A percentile compares a stretch with the other conserved stretches of the same genome.
Conservation (phyloP, 1,284 basidiomycete genomes). For the Chalciporus sp. region DNA sequence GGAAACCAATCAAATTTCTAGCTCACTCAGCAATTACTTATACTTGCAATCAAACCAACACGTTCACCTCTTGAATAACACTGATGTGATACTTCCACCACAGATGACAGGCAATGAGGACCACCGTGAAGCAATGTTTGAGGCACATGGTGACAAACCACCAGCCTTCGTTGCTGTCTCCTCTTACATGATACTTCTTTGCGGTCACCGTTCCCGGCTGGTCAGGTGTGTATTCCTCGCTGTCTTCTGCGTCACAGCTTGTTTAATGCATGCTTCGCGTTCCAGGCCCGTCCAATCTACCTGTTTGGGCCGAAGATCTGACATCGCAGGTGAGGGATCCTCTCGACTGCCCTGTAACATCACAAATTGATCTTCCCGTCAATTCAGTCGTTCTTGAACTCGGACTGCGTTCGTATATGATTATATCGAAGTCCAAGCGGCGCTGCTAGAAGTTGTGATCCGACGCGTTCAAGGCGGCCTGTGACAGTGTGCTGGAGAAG, state of each 20-base stretch:
- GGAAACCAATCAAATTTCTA: no score
- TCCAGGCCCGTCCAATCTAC: not conserved
- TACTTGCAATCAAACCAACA: no score
- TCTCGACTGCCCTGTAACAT: not conserved
- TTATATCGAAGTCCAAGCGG: not conserved
- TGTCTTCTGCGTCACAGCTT: not conserved
- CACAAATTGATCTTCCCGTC: not conserved
- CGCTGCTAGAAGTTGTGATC: not conserved
- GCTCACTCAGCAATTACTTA: no score
- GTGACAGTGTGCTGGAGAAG: not conserved
- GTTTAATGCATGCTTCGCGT: not conserved
- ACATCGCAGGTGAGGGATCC: not conserved
- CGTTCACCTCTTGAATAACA: no score
- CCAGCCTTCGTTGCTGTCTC: no score
- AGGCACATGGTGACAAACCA: no score
- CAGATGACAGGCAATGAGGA: no score
- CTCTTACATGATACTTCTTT: no score
- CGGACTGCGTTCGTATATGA: no score
- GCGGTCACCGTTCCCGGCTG: not conserved
- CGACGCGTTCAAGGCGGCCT: not conserved
- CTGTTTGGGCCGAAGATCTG: not conserved
- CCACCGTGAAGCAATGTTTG: no score
- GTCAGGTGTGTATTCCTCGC: conserved; percentile 3
- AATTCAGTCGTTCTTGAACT: not conserved
- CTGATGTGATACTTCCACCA: no score